These are phyloP conservation scores for Saturnispora sanitii DNA, from an alignment of 805 yeast genomes.

Conservation along the genomic window DNA sequence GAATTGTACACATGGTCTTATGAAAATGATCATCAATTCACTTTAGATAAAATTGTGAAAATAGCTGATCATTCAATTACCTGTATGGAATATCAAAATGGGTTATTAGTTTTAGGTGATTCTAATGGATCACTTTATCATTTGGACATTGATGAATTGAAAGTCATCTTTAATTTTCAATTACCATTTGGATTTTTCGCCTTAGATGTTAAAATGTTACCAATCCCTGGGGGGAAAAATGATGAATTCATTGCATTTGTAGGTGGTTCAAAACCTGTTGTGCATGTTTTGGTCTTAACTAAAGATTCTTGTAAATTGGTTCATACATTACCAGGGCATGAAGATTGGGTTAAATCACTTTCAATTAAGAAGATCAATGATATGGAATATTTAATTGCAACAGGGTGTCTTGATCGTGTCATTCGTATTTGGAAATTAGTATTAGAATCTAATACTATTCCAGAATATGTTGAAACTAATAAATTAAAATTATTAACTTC, in stretches of 20 bases:
- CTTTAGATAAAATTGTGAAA: conserved; percentile 23
- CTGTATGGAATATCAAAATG: conserved; percentile 14
- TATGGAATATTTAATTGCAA: conserved; percentile 52
- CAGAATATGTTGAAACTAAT: conserved; percentile 30
- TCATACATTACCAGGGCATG: conserved; percentile 76
- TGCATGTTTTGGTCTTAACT: conserved; percentile 33
- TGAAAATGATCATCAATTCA: conserved; percentile 17
- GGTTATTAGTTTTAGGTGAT: conserved; percentile 48
- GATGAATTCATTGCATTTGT: conserved; percentile 42
- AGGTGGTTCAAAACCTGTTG: conserved; percentile 57
- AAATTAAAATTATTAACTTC: conserved; percentile 53
- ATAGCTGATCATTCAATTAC: conserved; percentile 7
- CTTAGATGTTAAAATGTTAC: conserved; percentile 28
- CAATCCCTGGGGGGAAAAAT: conserved; percentile 21
- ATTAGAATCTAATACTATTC: conserved; percentile 46
- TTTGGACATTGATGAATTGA: conserved; percentile 17
- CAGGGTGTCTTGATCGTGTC: conserved; percentile 89
- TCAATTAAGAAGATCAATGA: conserved; percentile 38
- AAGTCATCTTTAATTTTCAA: conserved; percentile 28
- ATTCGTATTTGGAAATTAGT: conserved; percentile 81
- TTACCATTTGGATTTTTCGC: conserved; percentile 40
- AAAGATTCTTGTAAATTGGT: conserved; percentile 25
- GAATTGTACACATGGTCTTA: conserved; percentile 50
- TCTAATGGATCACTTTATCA: conserved; percentile 49
- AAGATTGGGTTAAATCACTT: conserved; percentile 86